phyloP scores from a whole-genome alignment of 2,329 filamentous ascomycete species.

The Neonectria hederae region DNA sequence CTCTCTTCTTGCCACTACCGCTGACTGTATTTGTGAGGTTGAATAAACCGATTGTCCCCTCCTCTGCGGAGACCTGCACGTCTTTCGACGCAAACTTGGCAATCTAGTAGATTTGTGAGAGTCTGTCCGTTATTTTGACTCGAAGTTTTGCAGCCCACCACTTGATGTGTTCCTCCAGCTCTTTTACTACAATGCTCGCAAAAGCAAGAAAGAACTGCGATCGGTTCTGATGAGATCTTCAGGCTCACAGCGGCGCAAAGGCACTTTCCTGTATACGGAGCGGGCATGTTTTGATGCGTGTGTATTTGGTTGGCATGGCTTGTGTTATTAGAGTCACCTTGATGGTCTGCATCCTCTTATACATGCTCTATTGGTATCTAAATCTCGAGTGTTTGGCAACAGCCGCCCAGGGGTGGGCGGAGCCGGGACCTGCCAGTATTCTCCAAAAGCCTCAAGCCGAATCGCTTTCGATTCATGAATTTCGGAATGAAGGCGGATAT shows the following conservation, averaged over 20 bases:
- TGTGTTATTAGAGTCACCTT: too few relatives aligned
- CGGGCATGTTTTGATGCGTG: too few relatives aligned
- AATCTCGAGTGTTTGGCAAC: neutral
- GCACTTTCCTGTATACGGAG: constrained; percentile 30
- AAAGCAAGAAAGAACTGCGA: constrained; percentile 33
- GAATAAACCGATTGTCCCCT: constrained; percentile 26
- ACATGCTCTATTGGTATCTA: neutral
- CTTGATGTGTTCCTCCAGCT: constrained; percentile 31
- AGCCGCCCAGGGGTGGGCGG: neutral
- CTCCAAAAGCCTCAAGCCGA: neutral
- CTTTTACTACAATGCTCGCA: constrained; percentile 36
- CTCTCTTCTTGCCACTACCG: constrained; percentile 39
- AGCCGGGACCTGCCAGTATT: neutral
- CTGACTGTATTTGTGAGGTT: constrained; percentile 39
- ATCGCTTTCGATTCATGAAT: neutral
- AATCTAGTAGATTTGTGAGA: constrained; percentile 29
- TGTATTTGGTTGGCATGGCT: too few relatives aligned
- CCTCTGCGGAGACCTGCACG: constrained; percentile 17
- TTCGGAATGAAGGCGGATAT: neutral
- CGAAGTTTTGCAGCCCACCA: constrained; percentile 1
- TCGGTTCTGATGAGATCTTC: constrained; percentile 24
- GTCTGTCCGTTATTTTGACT: neutral
- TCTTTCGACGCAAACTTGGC: constrained; percentile 38
- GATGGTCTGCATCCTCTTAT: neutral
- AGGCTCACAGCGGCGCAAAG: constrained; percentile 31